Evolutionary conservation across 257 asterid species (phyloP).

Genomic region (Fraxinus americana): DNA sequence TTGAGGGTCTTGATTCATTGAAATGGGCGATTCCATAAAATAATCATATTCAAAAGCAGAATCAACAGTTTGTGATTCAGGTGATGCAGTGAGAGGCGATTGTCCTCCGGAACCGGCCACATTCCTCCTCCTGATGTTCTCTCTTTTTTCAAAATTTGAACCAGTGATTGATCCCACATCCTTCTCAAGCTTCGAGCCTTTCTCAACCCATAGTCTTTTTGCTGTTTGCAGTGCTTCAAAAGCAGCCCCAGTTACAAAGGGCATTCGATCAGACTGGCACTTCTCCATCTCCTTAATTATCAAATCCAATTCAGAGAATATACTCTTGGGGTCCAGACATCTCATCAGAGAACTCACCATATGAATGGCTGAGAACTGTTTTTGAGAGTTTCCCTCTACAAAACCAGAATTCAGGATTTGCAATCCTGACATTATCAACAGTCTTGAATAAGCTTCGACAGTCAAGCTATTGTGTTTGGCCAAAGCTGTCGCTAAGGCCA

Average conservation of each 20-base stretch:
- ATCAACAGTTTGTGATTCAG: constrained; percentile 79
- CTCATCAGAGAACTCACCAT: constrained; percentile 84
- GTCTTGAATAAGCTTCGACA: constrained; percentile 87
- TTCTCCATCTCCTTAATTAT: constrained; percentile 80
- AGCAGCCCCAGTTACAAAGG: constrained; percentile 89
- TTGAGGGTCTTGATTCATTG: constrained; percentile 51
- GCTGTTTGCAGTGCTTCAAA: constrained; percentile 83
- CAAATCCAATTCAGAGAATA: constrained; percentile 63
- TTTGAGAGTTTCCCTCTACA: constrained; percentile 71
- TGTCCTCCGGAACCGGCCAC: constrained; percentile 45
- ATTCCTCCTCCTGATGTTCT: constrained; percentile 40
- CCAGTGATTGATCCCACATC: constrained; percentile 46
- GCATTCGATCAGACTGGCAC: constrained; percentile 80
- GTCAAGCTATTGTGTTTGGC: constrained; percentile 77
- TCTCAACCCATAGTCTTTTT: constrained; percentile 55
- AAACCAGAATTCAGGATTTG: constrained; percentile 60
- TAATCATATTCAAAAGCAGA: constrained; percentile 62
- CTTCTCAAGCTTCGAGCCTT: constrained; percentile 50
- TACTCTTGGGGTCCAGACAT: constrained; percentile 76
- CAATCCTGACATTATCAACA: constrained; percentile 67
- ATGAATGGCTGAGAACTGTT: constrained; percentile 78
- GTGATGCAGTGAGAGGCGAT: constrained; percentile 65
- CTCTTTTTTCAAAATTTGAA: constrained; percentile 53
- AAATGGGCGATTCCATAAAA: constrained; percentile 62
- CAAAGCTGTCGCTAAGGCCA: constrained; percentile 79